phyloP scores from a whole-genome alignment of 148 eudicot genomes.

The Bassia scoparia region DNA sequence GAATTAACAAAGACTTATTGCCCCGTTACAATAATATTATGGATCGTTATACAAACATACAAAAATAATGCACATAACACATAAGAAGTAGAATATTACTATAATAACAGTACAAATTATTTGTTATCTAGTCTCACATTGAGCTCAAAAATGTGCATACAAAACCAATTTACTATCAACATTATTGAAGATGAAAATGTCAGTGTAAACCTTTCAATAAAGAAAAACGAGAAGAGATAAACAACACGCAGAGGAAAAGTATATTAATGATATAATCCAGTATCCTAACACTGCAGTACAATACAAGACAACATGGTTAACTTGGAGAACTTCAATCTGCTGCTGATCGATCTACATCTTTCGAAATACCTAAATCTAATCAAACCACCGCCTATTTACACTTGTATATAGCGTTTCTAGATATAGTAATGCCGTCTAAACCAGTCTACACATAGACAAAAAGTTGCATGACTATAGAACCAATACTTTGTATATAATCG shows the following conservation, averaged over 20 bases:
- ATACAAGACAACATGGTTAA: background rate
- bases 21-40: too few species aligned
- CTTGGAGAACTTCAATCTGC: conserved; percentile 1
- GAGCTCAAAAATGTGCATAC: too few species aligned
- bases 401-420: conserved; percentile 3
- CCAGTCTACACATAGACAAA: background rate
- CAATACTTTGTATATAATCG: background rate
- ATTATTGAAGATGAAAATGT: background rate
- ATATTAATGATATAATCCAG: background rate
- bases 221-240: background rate
- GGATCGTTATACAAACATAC: too few species aligned
- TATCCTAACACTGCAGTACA: background rate
- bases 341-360: background rate
- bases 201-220: too few species aligned
- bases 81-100: too few species aligned
- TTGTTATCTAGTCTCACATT: too few species aligned
- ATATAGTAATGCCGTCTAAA: too few species aligned
- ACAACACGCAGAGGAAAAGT: too few species aligned
- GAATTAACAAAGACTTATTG: too few species aligned
- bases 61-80: too few species aligned
- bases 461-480: background rate
- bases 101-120: too few species aligned
- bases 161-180: too few species aligned
- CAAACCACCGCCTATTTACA: conserved; percentile 14
- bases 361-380: conserved; percentile 6